Evolutionary conservation across 164 flowering plant genomes (phyloP).

Genomic region (Berberis thunbergii): DNA sequence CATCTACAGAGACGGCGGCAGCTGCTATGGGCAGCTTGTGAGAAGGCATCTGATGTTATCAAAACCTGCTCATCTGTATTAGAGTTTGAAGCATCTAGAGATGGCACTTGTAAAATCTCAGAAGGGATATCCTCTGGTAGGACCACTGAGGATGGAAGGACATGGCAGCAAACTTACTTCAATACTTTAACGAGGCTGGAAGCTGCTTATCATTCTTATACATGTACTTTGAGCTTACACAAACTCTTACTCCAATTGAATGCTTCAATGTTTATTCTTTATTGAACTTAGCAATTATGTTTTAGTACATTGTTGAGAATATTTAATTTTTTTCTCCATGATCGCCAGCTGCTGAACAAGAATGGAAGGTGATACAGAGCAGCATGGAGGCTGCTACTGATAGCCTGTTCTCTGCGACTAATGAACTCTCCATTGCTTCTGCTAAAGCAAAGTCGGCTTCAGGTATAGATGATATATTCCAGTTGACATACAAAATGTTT

Average conservation of each 20-base stretch:
- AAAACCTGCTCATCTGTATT: conserved; percentile 62
- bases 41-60: conserved; percentile 62
- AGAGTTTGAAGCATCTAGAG: conserved; percentile 97
- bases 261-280: not conserved
- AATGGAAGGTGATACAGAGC: conserved; percentile 77
- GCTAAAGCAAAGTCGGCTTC: conserved; percentile 78
- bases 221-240: conserved; percentile 40
- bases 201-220: conserved; percentile 65
- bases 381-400: conserved; percentile 77
- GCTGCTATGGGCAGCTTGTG: conserved; percentile 57
- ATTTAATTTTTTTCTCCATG: conserved; percentile 4
- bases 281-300: not conserved
- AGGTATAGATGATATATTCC: conserved; percentile 31
- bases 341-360: conserved; percentile 74
- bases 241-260: not conserved
- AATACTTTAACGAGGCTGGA: conserved; percentile 72
- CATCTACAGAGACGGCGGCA: conserved; percentile 63
- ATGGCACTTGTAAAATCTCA: conserved; percentile 46
- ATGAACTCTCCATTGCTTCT: conserved; percentile 67
- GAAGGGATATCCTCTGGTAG: conserved; percentile 37
- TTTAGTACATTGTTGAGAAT: not conserved
- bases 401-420: conserved; percentile 61
- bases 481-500: not conserved
- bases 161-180: conserved; percentile 84
- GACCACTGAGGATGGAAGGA: conserved; percentile 46